Evolutionary conservation across 1,139 yeast species (phyloP).

Genomic region (Blastobotrys arbuscula): DNA sequence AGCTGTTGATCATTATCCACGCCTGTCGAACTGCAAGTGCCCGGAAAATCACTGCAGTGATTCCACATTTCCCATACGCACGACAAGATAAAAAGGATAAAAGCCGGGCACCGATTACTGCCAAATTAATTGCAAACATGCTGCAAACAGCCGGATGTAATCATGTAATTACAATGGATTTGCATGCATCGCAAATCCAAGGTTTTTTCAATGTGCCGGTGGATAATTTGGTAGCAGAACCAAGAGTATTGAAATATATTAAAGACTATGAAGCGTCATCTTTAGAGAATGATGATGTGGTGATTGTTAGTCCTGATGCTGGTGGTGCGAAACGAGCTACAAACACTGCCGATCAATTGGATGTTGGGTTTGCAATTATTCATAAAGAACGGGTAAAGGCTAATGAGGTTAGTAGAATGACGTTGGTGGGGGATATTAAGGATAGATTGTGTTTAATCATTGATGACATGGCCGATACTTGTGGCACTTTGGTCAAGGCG

Average conservation of each 20-base stretch:
- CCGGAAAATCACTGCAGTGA: slow-evolving; percentile 86
- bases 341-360: slow-evolving; percentile 84
- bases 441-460: slow-evolving; percentile 82
- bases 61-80: slow-evolving; percentile 97
- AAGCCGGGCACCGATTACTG: slow-evolving; percentile 94
- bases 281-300: slow-evolving; percentile 49
- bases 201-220: slow-evolving; percentile 97
- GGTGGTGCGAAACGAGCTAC: slow-evolving; percentile 99
- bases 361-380: slow-evolving; percentile 87
- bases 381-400: slow-evolving; percentile 96
- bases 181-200: slow-evolving; percentile 99
- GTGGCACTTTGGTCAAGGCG: slow-evolving; percentile 94
- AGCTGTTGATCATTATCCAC: slow-evolving; percentile 81
- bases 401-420: slow-evolving; percentile 91
- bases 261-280: slow-evolving; percentile 33
- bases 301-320: slow-evolving; percentile 94
- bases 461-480: slow-evolving; percentile 98
- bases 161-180: slow-evolving; percentile 95
- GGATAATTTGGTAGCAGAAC: slow-evolving; percentile 93
- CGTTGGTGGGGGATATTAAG: slow-evolving; percentile 88
- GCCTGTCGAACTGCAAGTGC: slow-evolving; percentile 96
- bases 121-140: slow-evolving; percentile 91
- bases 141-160: slow-evolving; percentile 93
- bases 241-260: slow-evolving; percentile 82
- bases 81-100: slow-evolving; percentile 97